Evolutionary conservation across 2,329 filamentous ascomycete genomes (phyloP), one percentile per base, ranked within the genome.

Genomic region (Monilinia polystroma): DNA sequence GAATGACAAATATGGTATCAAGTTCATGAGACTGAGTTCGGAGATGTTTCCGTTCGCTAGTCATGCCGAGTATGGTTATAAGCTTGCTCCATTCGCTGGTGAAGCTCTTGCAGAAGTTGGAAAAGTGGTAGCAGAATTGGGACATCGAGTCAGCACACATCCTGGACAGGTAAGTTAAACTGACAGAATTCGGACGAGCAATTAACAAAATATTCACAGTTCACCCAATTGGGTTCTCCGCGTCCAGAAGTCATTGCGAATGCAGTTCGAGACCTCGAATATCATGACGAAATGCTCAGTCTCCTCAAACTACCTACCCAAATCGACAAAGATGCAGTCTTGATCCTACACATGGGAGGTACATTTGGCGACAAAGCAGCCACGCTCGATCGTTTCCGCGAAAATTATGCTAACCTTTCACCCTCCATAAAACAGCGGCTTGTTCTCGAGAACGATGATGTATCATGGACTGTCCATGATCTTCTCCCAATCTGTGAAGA

Each of bases 21-120:
- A 88, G 72, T 97, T 98, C 77, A 87, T 98, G 85, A 87, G 94
- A 1, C 81, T 98, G 26, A 96, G 92, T 72, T 96, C 92, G 65
- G 94, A 97, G 73, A 97, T 97, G 91, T 98, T 98, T 71, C 94
- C 94, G 0, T 97, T 97, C 76, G 94, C 94, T 1, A 96, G 91
- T 70, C 94, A 98, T 74, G 84, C 85, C 32, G 90, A 92, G 69
- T 90, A 96, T 71, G 94, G 93, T 0, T 98, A 98, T 77, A 90
- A 87, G 72, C 82, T 98, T 16, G 88, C 87, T 0, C 89, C 91
- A 0, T 97, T 97, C 76, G 94, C 93, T 0, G 86, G 90, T 0
- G 88, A 93, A 18, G 87, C 85, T 0, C 81, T 98, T 12, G 89
- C 85, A 2, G 89, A 93, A 71, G 91, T 86, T 10, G 94, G 94